A percentile compares a stretch with the other conserved stretches of the same genome.
phyloP scores from a whole-genome alignment of 768 basidiomycete species.

The Amanita pseudoporphyria region DNA sequence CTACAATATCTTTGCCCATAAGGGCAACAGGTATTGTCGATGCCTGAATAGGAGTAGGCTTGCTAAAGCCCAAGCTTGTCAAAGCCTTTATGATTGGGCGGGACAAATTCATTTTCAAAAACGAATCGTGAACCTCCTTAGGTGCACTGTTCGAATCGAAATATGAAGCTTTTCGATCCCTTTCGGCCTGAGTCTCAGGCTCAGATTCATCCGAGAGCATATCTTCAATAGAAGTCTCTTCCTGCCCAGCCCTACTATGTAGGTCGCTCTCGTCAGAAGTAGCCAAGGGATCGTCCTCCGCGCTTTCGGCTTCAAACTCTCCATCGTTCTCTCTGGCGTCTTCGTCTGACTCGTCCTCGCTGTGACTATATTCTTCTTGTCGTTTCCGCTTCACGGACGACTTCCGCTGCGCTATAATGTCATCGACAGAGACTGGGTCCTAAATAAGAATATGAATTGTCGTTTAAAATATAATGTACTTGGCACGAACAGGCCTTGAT shows the following conservation, averaged over 20 bases:
- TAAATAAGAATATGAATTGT: constrained; percentile 18
- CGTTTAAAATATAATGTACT: constrained; percentile 1
- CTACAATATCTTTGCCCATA: constrained; percentile 92
- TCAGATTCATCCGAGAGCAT: constrained; percentile 29
- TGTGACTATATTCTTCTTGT: constrained; percentile 28
- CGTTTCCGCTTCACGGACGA: constrained; percentile 59
- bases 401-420: constrained; percentile 76
- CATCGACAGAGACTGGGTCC: constrained; percentile 82
- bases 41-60: constrained; percentile 93
- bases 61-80: constrained; percentile 68
- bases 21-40: constrained; percentile 91
- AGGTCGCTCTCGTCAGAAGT: constrained; percentile 4
- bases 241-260: constrained; percentile 26
- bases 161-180: constrained; percentile 80
- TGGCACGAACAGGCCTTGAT: constrained; percentile 44
- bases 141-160: constrained; percentile 56
- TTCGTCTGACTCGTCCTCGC: constrained; percentile 25
- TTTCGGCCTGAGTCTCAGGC: constrained; percentile 53
- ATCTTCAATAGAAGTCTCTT: constrained; percentile 20
- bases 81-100: constrained; percentile 89
- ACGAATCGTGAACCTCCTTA: constrained; percentile 59
- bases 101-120: constrained; percentile 90
- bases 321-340: constrained; percentile 16
- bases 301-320: constrained; percentile 20
- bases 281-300: constrained; percentile 20